Evolutionary conservation across 1,284 basidiomycete genomes (phyloP).

Genomic region (Boletellus dicymbophilus): DNA sequence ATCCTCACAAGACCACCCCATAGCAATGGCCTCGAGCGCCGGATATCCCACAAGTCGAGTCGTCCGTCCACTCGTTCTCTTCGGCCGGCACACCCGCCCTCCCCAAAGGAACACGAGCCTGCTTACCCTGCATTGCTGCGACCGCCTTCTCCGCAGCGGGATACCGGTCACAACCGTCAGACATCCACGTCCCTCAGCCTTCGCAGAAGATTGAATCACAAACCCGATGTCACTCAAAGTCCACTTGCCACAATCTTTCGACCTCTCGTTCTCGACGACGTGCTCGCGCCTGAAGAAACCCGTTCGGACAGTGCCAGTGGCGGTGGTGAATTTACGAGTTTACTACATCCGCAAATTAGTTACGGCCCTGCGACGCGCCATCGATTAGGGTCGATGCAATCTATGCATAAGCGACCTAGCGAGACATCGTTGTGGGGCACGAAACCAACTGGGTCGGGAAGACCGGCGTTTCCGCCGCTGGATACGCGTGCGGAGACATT

Average conservation of each 20-base stretch:
- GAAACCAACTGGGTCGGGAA: constrained; percentile 9
- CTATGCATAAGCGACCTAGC: constrained; percentile 17
- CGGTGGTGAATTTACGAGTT: constrained; percentile 8
- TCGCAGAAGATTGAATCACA: constrained; percentile 46
- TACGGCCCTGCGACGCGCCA: constrained; percentile 63
- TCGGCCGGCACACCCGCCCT: constrained; percentile 10
- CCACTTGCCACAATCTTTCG: constrained; percentile 76
- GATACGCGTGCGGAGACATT: constrained; percentile 26
- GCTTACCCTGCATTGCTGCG: constrained; percentile 2
- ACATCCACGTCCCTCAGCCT: constrained; percentile 29
- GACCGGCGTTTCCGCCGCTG: constrained; percentile 24
- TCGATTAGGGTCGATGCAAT: constrained; percentile 51
- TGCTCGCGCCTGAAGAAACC: constrained; percentile 35
- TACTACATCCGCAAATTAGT: constrained; percentile 33
- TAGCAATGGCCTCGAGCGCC: constrained; percentile 27
- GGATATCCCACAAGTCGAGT: constrained; percentile 35
- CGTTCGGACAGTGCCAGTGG: constrained; percentile 13
- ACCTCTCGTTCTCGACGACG: constrained; percentile 59
- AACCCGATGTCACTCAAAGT: constrained; percentile 42
- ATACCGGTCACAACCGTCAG: constrained; percentile 12
- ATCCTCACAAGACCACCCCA: constrained; percentile 15
- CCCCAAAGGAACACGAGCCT: constrained; percentile 24
- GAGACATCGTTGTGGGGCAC: constrained; percentile 11
- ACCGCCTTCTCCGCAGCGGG: constrained; percentile 13
- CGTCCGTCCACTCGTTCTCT: constrained; percentile 27